Percentiles rank a stretch among this genome's conserved stretches.
phyloP scores from a whole-genome alignment of 2,329 filamentous ascomycete species.

The Fusarium dlaminii region DNA sequence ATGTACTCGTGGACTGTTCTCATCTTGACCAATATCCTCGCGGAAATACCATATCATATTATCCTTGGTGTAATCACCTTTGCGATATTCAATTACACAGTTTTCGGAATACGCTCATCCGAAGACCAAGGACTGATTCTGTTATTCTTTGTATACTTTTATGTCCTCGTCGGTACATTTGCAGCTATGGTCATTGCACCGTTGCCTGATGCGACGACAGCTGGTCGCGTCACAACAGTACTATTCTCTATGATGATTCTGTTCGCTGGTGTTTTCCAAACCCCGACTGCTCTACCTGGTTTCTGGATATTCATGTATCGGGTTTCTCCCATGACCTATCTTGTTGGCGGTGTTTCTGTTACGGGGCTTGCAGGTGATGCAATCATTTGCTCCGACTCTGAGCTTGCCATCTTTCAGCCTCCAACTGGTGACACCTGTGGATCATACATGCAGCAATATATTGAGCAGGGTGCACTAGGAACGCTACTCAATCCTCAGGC shows the following conservation, averaged over 20 bases:
- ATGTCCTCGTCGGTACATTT: constrained; percentile 77
- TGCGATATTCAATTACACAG: constrained; percentile 74
- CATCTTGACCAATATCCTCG: constrained; percentile 74
- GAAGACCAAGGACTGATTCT: constrained; percentile 72
- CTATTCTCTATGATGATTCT: constrained; percentile 64
- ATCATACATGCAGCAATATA: not conserved
- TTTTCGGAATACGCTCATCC: constrained; percentile 57
- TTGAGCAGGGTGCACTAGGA: not conserved
- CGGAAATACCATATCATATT: constrained; percentile 77
- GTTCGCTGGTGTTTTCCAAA: constrained; percentile 72
- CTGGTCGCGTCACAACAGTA: constrained; percentile 66
- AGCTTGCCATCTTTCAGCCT: not conserved
- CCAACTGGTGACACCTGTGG: not conserved
- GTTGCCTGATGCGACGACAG: constrained; percentile 74
- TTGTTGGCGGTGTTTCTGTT: not conserved
- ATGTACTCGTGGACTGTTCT: constrained; percentile 80
- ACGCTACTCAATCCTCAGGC: not conserved
- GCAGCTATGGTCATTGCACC: constrained; percentile 77
- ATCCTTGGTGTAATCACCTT: constrained; percentile 70
- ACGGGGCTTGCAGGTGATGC: not conserved
- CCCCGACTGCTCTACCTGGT: constrained; percentile 65
- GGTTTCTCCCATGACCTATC: not conserved
- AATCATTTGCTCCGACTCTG: not conserved
- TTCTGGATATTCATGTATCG: constrained; percentile 82
- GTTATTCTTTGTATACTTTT: constrained; percentile 70